These are phyloP conservation scores for Aspergillus biplanus DNA, from an alignment of 495 filamentous ascomycete species.

Conservation along the genomic window DNA sequence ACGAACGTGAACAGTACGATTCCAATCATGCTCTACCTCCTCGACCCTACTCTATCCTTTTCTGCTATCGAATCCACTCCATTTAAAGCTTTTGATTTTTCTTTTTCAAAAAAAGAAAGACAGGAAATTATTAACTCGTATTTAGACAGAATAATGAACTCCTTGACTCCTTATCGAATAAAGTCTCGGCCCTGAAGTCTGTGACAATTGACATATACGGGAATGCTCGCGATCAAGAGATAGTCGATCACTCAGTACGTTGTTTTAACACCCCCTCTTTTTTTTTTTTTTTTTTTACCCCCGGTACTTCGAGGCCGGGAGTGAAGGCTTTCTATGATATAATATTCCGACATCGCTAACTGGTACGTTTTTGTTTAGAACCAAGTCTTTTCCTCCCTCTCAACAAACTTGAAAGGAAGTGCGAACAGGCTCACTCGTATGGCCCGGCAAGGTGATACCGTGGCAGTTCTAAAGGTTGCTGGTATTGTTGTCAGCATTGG, in stretches of 20 bases:
- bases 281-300: not conserved
- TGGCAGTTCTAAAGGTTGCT: constrained; percentile 85
- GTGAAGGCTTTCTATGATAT: not conserved
- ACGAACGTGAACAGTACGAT: constrained; percentile 81
- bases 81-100: not conserved
- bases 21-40: no score
- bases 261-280: constrained; percentile 8
- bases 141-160: constrained; percentile 90
- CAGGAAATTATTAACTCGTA: not conserved
- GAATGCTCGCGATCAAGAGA: constrained; percentile 80
- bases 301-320: not conserved
- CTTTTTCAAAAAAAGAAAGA: not conserved
- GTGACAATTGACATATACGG: constrained; percentile 99
- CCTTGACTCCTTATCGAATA: constrained; percentile 84
- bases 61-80: not conserved
- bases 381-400: constrained; percentile 65
- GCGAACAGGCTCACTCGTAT: constrained; percentile 87
- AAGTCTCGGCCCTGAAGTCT: constrained; percentile 87
- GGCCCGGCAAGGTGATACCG: constrained; percentile 87
- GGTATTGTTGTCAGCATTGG: constrained; percentile 79
- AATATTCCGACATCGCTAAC: not conserved
- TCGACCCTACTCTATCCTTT: not conserved
- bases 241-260: constrained; percentile 84
- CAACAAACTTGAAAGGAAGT: constrained; percentile 73
- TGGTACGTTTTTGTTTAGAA: constrained; percentile 38